These are phyloP conservation scores for Albophoma yamanashiensis DNA, from an alignment of 2,329 filamentous ascomycete genomes.

Conservation along the genomic window DNA sequence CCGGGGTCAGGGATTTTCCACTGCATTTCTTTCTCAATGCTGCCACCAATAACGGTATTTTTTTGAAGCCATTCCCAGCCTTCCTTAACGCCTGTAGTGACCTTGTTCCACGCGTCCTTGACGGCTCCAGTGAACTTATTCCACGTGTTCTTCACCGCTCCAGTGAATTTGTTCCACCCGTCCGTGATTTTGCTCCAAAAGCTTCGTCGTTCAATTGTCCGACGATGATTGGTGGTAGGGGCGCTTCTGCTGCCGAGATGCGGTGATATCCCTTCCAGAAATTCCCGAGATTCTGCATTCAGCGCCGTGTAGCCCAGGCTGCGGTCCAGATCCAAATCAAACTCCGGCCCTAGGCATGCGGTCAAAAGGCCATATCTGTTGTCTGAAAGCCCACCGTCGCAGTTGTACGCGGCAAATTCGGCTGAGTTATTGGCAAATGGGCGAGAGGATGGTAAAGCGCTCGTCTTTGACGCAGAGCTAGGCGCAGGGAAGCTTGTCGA, in stretches of 20 bases:
- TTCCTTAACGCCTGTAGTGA: too few species aligned
- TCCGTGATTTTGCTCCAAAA: background rate
- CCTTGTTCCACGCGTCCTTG: background rate
- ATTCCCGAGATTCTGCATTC: background rate
- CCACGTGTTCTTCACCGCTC: too few species aligned
- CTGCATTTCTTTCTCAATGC: slow-evolving; percentile 6
- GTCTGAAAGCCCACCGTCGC: slow-evolving; percentile 8
- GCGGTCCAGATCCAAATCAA: slow-evolving; percentile 17
- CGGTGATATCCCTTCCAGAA: background rate
- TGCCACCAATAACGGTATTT: slow-evolving; percentile 3
- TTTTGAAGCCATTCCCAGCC: background rate
- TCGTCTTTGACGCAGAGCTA: background rate
- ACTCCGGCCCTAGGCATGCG: slow-evolving; percentile 14
- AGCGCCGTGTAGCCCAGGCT: slow-evolving; percentile 8
- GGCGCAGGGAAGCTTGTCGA: background rate
- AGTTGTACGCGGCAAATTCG: background rate
- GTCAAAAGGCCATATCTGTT: slow-evolving; percentile 12
- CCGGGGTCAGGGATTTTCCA: slow-evolving; percentile 10
- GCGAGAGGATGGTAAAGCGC: background rate
- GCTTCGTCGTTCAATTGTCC: background rate
- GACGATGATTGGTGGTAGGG: background rate
- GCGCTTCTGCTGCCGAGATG: background rate
- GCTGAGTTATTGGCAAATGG: background rate
- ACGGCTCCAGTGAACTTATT: too few species aligned
- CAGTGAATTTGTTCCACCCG: background rate